Evolutionary conservation across 441 rosid species (phyloP), one percentile per base, ranked within the genome.

Genomic region (Populus hybrid): DNA sequence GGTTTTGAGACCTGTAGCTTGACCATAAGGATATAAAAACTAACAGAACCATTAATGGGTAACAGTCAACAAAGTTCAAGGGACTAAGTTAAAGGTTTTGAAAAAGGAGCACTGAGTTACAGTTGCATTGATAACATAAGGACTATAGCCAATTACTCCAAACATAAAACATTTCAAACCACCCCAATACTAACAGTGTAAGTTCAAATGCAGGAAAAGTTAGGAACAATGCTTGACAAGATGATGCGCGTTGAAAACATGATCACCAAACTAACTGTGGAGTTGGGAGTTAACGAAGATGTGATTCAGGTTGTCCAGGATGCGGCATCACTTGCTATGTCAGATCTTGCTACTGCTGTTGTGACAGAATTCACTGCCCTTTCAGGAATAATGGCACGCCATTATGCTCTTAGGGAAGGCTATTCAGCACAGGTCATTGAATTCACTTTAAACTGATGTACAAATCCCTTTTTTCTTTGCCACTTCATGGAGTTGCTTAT

Each of bases 191-290:
- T 65, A 11, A 21, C 16, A 11, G 69, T n/a, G 69, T 0, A 65
- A 21, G 30, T 40, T 77, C n/a, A 53, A 72, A 71, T 68, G 80
- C 83, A 95, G 99, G 99, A 95, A 88, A 95, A 90, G 84, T 90
- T 95, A 20, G 99, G 99, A 75, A 95, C 99, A 21, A 90, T 95
- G 97, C 86, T 94, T 76, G 97, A 94, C 86, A 95, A 94, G 90
- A 85, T 85, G 80, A 86, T 67, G 59, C 98, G 95, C 74, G 75
- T 95, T 65, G 85, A 90, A 86, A 90, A 82, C 66, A 86, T 86
- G 76, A 94, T 87, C 74, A 46, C 77, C 66, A 85, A 89, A 77
- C 86, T 94, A 81, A 78, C 93, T 83, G 69, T 79, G 67, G 85
- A 84, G 80, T 79, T 95, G 80, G 84, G 89, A 78, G 50, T 88